A percentile compares a stretch with the other conserved stretches of the same genome.
These are phyloP conservation scores for apple (Malus domestica) DNA, from an alignment of 306 rosid species.

Conservation along the genomic window DNA sequence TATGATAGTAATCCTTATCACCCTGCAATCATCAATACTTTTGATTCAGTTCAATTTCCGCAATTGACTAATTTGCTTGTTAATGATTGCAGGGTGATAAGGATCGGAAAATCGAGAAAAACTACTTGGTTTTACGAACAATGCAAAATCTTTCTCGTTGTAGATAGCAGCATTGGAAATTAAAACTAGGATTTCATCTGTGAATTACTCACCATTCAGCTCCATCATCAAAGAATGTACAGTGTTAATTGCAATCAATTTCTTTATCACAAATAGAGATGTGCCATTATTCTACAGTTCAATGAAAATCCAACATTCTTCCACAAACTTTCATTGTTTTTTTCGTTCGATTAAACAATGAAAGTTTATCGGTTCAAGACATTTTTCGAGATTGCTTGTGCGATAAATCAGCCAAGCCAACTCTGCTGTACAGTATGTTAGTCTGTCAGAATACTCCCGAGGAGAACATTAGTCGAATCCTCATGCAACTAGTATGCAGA, in stretches of 20 bases:
- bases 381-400: background rate
- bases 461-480: background rate
- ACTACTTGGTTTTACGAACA: constrained; percentile 53
- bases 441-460: background rate
- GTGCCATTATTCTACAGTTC: background rate
- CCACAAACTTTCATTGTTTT: background rate
- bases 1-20: background rate
- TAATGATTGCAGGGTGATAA: constrained; percentile 57
- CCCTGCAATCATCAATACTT: background rate
- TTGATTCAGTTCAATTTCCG: background rate
- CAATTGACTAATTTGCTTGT: constrained; percentile 1
- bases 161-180: constrained; percentile 23
- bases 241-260: constrained; percentile 8
- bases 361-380: background rate
- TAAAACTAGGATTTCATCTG: constrained; percentile 20
- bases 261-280: background rate
- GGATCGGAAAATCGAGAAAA: constrained; percentile 72
- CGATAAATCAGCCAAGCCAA: background rate
- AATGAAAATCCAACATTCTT: background rate
- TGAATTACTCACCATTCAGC: constrained; percentile 15
- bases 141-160: constrained; percentile 32
- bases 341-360: background rate
- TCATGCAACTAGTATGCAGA: background rate
- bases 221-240: constrained; percentile 10
- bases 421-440: background rate